Evolutionary conservation across 108 stramenopile genomes (phyloP).

Genomic region (Skeletonema potamos): DNA sequence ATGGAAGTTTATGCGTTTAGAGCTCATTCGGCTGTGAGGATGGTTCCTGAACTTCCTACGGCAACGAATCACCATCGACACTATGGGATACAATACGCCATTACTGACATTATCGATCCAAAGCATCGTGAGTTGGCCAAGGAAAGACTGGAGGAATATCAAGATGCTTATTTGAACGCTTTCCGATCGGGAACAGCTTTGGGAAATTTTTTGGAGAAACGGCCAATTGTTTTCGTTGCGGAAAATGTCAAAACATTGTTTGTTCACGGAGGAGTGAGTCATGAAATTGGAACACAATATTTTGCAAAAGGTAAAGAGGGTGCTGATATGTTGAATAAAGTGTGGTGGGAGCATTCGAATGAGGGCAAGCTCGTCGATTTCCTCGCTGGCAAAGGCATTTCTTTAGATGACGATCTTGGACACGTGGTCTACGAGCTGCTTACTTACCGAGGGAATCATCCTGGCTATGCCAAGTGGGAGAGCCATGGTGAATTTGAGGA

Average conservation of each 20-base stretch:
- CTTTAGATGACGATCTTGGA: conserved; percentile 16
- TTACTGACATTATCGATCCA: conserved; percentile 50
- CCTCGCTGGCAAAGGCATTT: conserved; percentile 13
- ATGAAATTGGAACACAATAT: conserved; percentile 14
- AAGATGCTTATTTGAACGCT: conserved; percentile 44
- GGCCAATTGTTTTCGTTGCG: conserved; percentile 40
- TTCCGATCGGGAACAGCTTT: conserved; percentile 50
- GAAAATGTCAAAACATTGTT: conserved; percentile 47
- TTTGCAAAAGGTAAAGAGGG: conserved; percentile 37
- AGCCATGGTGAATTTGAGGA: conserved; percentile 30
- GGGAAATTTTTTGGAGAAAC: conserved; percentile 54
- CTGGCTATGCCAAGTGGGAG: conserved; percentile 45
- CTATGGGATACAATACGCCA: conserved; percentile 32
- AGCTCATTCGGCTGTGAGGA: conserved; percentile 39
- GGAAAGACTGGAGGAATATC: conserved; percentile 46
- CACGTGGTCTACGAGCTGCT: conserved; percentile 51
- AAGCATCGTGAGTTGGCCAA: conserved; percentile 44
- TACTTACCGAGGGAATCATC: conserved; percentile 67
- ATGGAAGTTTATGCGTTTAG: conserved; percentile 50
- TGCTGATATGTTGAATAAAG: conserved; percentile 21
- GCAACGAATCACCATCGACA: neutral
- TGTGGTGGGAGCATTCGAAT: conserved; percentile 41
- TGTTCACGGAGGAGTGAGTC: conserved; percentile 58
- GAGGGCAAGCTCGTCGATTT: conserved; percentile 46
- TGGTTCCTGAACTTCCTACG: conserved; percentile 25